Evolutionary conservation across 1,284 basidiomycete species (phyloP).

Genomic region (Boletus mariae): DNA sequence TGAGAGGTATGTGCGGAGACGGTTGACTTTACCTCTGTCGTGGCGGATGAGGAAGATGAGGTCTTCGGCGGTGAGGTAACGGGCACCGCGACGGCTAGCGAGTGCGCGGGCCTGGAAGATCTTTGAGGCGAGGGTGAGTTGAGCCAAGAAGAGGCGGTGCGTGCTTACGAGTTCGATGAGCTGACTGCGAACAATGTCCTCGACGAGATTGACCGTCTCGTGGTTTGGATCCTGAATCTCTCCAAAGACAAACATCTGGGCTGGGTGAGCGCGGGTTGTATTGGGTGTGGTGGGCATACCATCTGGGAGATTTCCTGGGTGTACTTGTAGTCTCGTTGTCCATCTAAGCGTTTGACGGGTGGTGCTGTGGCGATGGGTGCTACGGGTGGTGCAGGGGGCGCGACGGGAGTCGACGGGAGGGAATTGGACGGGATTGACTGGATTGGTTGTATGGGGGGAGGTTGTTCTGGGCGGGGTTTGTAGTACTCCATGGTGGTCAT

Average conservation of each 20-base stretch:
- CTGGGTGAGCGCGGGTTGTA: background rate
- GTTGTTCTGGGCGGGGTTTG: constrained; percentile 27
- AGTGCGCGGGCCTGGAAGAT: constrained; percentile 87
- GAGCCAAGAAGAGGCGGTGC: background rate
- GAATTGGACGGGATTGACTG: constrained; percentile 17
- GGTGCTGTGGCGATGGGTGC: constrained; percentile 6
- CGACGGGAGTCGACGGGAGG: constrained; percentile 24
- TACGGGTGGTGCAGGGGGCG: constrained; percentile 5
- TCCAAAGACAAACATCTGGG: constrained; percentile 94
- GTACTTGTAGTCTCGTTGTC: constrained; percentile 60
- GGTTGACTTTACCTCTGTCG: constrained; percentile 91
- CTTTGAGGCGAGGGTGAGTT: constrained; percentile 40
- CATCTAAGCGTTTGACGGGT: constrained; percentile 22
- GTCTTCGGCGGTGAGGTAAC: constrained; percentile 89
- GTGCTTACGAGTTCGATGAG: constrained; percentile 82
- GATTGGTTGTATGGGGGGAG: constrained; percentile 18
- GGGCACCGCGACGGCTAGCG: constrained; percentile 78
- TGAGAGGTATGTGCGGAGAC: constrained; percentile 89
- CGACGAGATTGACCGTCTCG: constrained; percentile 88
- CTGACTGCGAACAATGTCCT: constrained; percentile 93
- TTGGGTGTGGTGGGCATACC: constrained; percentile 37
- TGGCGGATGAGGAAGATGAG: constrained; percentile 95
- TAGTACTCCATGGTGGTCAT: constrained; percentile 27
- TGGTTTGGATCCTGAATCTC: constrained; percentile 88
- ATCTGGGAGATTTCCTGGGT: constrained; percentile 79